Evolutionary conservation across 2,329 filamentous ascomycete species (phyloP), one percentile per base, ranked within the genome.

Genomic region (Calonectria hawksworthii): DNA sequence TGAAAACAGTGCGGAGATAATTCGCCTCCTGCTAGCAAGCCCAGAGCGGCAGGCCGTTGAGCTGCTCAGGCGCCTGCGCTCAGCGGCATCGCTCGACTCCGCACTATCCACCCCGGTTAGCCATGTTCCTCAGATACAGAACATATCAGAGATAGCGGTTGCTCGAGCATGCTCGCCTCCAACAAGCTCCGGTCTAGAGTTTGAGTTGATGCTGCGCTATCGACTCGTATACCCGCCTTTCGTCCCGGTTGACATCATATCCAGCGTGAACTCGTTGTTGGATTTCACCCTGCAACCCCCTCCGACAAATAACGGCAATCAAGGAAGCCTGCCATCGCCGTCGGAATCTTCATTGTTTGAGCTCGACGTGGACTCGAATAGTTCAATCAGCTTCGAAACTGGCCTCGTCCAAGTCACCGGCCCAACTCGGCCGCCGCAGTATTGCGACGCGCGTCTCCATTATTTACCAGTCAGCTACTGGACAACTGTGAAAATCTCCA

Each of bases 401-500:
- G 23, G 23, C 16, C 36, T 26, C 6, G 6, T 18, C 32, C 23
- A 21, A 4, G 23, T 23, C 9, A 16, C 16, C 36, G 23, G 34
- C 6, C 34, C 56, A 11, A 14, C 23, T 0, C 1, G 21, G n/a
- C n/a, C 56, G 1, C 61, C 41, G n/a, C 26, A 50, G 21, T 47
- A 65, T 18, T 51, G 44, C 32, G 74, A 75, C 59, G 41, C 79
- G 13, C 78, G 82, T 5, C 76, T 84, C 1, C 63, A 64, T 2
- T 32, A 69, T 1, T 68, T 83, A 2, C 51, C 80, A 3, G 80
- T 86, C 28, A 41, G 72, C 16, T 83, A 82, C 74, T 83, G 85
- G 85, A 84, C 85, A 21, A 74, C 81, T 28, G 76, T 85, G 0
- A 28, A 74, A 4, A 74, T 85, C n/a, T 63, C 76, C 4, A 74